Conservation (phyloP, 768 basidiomycete species). For the Podaxis sp. region DNA sequence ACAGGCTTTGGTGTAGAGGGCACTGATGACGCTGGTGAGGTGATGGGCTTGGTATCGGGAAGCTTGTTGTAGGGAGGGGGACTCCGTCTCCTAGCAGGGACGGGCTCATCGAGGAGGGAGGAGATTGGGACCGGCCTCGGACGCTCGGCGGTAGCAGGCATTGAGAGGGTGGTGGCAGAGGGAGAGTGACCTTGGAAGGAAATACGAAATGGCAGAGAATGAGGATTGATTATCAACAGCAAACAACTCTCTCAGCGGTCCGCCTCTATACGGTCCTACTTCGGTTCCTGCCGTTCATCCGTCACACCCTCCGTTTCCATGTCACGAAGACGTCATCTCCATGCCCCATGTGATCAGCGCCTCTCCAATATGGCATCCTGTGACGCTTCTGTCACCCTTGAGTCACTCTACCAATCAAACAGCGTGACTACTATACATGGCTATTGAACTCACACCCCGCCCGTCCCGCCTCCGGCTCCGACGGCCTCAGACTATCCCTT, state of each 20-base stretch:
- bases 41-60: slow-evolving; percentile 11
- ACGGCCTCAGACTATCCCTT: slow-evolving; percentile 32
- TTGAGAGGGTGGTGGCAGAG: slow-evolving; percentile 11
- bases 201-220: slow-evolving; percentile 7
- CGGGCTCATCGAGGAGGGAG: slow-evolving; percentile 19
- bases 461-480: slow-evolving; percentile 19
- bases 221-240: slow-evolving; percentile 26
- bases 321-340: slow-evolving; percentile 16
- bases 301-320: slow-evolving; percentile 15
- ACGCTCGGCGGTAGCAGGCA: slow-evolving; percentile 23
- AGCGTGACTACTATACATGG: slow-evolving; percentile 1
- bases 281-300: slow-evolving; percentile 16
- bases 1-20: slow-evolving; percentile 17
- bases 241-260: slow-evolving; percentile 21
- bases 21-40: neutral
- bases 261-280: slow-evolving; percentile 18
- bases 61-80: slow-evolving; percentile 15
- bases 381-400: slow-evolving; percentile 12
- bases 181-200: slow-evolving; percentile 13
- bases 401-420: neutral
- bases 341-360: slow-evolving; percentile 13
- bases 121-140: slow-evolving; percentile 17
- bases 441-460: slow-evolving; percentile 17
- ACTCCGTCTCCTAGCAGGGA: slow-evolving; percentile 15
- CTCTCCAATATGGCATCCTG: slow-evolving; percentile 6